Conservation (phyloP, 176 grass and related monocot genomes). For the Bolboschoenus planiculmis region DNA sequence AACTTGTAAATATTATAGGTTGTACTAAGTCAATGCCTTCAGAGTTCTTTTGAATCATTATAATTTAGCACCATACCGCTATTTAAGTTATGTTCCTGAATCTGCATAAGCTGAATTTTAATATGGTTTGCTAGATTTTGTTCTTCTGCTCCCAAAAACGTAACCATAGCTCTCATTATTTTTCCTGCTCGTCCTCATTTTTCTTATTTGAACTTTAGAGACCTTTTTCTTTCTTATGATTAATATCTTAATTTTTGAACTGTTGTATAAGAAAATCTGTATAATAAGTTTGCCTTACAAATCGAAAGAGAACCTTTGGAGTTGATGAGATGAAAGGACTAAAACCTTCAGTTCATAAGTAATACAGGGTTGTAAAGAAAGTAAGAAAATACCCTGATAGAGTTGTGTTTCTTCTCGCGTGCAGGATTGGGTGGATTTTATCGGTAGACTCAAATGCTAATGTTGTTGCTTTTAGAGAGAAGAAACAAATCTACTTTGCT, state of each 20-base stretch:
- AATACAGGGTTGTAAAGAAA: not conserved
- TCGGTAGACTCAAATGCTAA: slow-evolving; percentile 23
- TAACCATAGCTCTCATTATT: not conserved
- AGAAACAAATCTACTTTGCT: slow-evolving; percentile 17
- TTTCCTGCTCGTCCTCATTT: not conserved
- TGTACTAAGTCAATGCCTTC: not conserved
- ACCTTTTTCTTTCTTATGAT: not conserved
- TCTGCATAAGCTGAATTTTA: not conserved
- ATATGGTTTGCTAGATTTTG: not conserved
- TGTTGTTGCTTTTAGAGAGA: slow-evolving; percentile 25
- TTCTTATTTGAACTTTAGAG: not conserved
- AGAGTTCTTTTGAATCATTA: not conserved
- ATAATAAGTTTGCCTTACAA: not conserved
- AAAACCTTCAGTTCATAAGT: slow-evolving; percentile 6
- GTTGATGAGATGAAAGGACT: not conserved
- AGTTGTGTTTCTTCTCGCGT: slow-evolving; percentile 31
- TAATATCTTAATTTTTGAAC: not conserved
- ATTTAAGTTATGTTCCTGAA: not conserved
- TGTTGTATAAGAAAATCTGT: not conserved
- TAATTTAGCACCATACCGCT: not conserved
- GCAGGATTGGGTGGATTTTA: slow-evolving; percentile 32
- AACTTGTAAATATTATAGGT: not conserved
- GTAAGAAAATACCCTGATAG: slow-evolving; percentile 19
- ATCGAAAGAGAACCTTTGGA: not conserved
- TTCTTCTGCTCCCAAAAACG: not conserved